Evolutionary conservation across 2,329 filamentous ascomycete genomes (phyloP), one percentile per base, ranked within the genome.

Genomic region (Ophiostoma populinum): DNA sequence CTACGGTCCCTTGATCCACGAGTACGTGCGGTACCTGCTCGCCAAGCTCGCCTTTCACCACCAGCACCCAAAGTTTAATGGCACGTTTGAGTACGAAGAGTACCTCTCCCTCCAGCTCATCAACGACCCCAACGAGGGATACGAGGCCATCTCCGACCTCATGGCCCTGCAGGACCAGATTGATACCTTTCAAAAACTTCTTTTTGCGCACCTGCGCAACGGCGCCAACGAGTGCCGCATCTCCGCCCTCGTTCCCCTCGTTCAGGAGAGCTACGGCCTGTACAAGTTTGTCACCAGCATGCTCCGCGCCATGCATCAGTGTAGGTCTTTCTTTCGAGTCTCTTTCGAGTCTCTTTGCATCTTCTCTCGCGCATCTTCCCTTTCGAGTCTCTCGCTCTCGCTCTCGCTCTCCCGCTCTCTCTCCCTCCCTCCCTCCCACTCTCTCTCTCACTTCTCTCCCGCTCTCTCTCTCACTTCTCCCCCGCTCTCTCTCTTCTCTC

Each of bases 231-330:
- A 98, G 55, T 95, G 87, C 55, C 72, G 87, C 42, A 98, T 98
- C 49, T 92, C 87, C 11, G 82, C 90, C 2, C 61, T 98, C 35
- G 86, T 95, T 16, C 83, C 86, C 3, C 62, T 98, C 28, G 90
- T 98, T 3, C 83, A 93, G 53, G 90, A 98, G 62, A 95, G 85
- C 54, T 98, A 95, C 56, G 90, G 90, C 32, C 95, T 98, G 47
- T 98, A 98, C 66, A 95, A 95, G 58, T 98, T 98, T 55, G 86
- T 94, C 45, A 98, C 90, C 0, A 98, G 90, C 77, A 98, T 98
- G 90, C 60, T 98, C 42, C 74, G 90, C 37, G 90, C 90, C 12
- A 94, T 98, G 86, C 87, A 98, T 54, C 87, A 81, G 3, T 85
- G 80, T 86, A 63, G 51, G 76, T 59, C 16, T 24, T n/a, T n/a